phyloP scores from a whole-genome alignment of 208 protist species.

The Crithidia sp. region DNA sequence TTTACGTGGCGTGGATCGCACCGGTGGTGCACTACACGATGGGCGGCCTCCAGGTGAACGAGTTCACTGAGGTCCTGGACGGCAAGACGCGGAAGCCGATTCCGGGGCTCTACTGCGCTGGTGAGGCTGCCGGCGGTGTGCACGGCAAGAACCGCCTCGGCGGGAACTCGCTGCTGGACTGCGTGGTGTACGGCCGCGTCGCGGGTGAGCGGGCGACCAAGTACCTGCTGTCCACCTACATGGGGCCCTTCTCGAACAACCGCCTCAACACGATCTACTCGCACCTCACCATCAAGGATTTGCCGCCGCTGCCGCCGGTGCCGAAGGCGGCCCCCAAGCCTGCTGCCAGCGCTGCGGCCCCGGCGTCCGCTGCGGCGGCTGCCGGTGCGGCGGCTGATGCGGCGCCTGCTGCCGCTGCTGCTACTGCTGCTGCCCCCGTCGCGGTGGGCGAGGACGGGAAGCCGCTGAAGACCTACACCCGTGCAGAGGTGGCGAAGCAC shows the following conservation, averaged over 20 bases:
- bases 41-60: conserved; percentile 91
- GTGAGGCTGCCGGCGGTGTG: conserved; percentile 95
- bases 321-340: conserved; percentile 42
- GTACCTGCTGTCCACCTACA: conserved; percentile 59
- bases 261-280: conserved; percentile 57
- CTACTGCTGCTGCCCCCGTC: conserved; percentile 40
- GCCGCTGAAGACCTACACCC: conserved; percentile 35
- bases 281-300: conserved; percentile 37
- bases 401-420: conserved; percentile 13
- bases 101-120: conserved; percentile 91
- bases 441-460: conserved; percentile 25
- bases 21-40: conserved; percentile 97
- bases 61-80: conserved; percentile 68
- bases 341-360: neutral
- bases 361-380: conserved; percentile 46
- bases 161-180: conserved; percentile 96
- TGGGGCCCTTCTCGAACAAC: conserved; percentile 59
- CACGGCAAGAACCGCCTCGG: conserved; percentile 96
- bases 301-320: conserved; percentile 43
- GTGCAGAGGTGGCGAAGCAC: conserved; percentile 70
- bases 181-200: conserved; percentile 93
- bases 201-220: conserved; percentile 59
- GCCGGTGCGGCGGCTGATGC: conserved; percentile 46
- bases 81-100: conserved; percentile 52
- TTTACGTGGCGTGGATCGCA: conserved; percentile 83